Percentiles rank a stretch among this genome's conserved stretches.
These are phyloP conservation scores for Dryadomyces quercus-mongolicae DNA, from an alignment of 2,329 filamentous ascomycete genomes.

Conservation along the genomic window DNA sequence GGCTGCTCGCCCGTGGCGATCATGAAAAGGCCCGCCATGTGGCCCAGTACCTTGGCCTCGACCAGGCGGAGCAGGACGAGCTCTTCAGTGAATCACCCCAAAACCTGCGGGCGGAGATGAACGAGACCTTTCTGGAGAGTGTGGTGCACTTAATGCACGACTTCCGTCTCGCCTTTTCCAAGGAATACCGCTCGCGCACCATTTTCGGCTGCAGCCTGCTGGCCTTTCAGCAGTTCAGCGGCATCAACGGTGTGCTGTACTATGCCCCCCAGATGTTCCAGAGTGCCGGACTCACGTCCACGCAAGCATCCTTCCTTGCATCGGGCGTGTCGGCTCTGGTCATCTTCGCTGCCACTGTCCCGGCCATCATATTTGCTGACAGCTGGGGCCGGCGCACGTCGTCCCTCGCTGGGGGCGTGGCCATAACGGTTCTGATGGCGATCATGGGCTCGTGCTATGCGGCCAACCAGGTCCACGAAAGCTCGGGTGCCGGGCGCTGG, in stretches of 20 bases:
- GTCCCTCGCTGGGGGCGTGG: constrained; percentile 37
- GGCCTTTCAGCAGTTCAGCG: constrained; percentile 45
- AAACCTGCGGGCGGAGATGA: constrained; percentile 15
- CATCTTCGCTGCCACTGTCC: constrained; percentile 41
- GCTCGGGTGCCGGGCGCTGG: constrained; percentile 29
- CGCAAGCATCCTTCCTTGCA: constrained; percentile 41
- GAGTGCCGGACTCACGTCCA: constrained; percentile 42
- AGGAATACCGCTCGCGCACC: constrained; percentile 29
- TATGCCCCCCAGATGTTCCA: constrained; percentile 49
- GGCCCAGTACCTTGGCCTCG: constrained; percentile 28
- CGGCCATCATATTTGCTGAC: constrained; percentile 42
- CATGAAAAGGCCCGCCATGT: constrained; percentile 29
- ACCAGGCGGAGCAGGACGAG: constrained; percentile 30
- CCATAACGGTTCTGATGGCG: constrained; percentile 38
- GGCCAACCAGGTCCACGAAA: constrained; percentile 22
- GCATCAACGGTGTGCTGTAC: constrained; percentile 48
- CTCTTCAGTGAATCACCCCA: constrained; percentile 14
- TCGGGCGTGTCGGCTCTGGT: constrained; percentile 46
- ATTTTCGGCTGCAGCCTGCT: constrained; percentile 44
- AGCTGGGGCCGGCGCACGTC: constrained; percentile 41
- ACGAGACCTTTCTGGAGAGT: constrained; percentile 17
- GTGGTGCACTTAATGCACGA: constrained; percentile 18
- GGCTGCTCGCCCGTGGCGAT: constrained; percentile 34
- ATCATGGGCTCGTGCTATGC: constrained; percentile 41
- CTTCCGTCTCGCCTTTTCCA: constrained; percentile 21